Evolutionary conservation across 2,329 filamentous ascomycete genomes (phyloP).

Genomic region (Cercospora sp.): DNA sequence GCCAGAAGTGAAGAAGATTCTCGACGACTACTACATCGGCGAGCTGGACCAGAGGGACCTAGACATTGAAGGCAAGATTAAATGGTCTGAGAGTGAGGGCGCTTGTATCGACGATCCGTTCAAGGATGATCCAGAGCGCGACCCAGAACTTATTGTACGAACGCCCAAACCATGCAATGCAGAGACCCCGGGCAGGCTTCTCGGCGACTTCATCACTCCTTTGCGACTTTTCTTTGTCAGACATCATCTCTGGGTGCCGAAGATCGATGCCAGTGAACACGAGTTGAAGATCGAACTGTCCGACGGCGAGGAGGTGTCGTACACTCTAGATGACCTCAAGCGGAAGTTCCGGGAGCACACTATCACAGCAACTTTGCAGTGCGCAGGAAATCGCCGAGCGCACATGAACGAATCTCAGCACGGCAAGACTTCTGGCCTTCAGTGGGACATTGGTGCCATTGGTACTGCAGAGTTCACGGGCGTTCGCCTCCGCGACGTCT

Average conservation of each 20-base stretch:
- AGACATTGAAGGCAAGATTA: slow-evolving; percentile 52
- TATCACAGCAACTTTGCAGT: slow-evolving; percentile 60
- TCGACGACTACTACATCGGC: slow-evolving; percentile 65
- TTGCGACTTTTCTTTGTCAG: slow-evolving; percentile 61
- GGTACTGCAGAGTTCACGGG: slow-evolving; percentile 63
- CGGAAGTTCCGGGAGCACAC: slow-evolving; percentile 53
- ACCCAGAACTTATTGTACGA: slow-evolving; percentile 54
- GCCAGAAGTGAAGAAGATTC: slow-evolving; percentile 62
- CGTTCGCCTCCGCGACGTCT: slow-evolving; percentile 57
- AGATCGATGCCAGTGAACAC: slow-evolving; percentile 49
- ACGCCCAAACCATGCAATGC: slow-evolving; percentile 62
- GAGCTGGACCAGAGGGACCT: slow-evolving; percentile 61
- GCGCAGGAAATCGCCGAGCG: slow-evolving; percentile 59
- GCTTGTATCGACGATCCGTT: slow-evolving; percentile 64
- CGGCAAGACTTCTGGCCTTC: slow-evolving; percentile 57
- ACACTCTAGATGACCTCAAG: slow-evolving; percentile 58
- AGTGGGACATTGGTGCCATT: slow-evolving; percentile 62
- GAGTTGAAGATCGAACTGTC: slow-evolving; percentile 57
- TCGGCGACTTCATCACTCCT: slow-evolving; percentile 57
- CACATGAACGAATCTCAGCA: slow-evolving; percentile 54
- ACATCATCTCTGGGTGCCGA: slow-evolving; percentile 66
- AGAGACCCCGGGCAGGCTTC: slow-evolving; percentile 56
- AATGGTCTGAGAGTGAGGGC: slow-evolving; percentile 19
- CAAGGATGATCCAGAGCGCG: slow-evolving; percentile 54
- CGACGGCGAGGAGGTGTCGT: slow-evolving; percentile 56